phyloP scores from a whole-genome alignment of 768 basidiomycete species.

The Termitomyces bulborhizus region DNA sequence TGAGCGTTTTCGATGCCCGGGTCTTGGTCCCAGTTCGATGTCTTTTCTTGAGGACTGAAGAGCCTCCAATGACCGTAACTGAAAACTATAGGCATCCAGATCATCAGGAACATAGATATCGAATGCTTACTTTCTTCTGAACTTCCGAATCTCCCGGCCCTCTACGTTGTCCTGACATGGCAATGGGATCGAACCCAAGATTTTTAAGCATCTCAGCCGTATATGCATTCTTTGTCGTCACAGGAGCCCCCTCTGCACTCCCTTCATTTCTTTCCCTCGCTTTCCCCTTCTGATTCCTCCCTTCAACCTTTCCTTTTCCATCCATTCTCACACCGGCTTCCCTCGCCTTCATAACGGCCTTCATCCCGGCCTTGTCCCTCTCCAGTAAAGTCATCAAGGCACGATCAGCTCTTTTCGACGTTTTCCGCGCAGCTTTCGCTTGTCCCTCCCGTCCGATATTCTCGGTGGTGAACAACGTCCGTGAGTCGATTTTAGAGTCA shows the following conservation, averaged over 20 bases:
- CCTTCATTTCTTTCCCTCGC: conserved; percentile 10
- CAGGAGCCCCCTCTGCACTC: background rate
- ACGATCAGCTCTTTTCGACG: conserved; percentile 54
- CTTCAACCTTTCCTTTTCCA: conserved; percentile 11
- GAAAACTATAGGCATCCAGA: background rate
- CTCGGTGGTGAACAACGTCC: conserved; percentile 54
- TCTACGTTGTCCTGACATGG: conserved; percentile 43
- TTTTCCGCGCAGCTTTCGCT: conserved; percentile 62
- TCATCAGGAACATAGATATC: background rate
- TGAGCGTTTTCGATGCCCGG: conserved; percentile 59
- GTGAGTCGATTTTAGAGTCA: conserved; percentile 30
- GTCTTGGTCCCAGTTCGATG: conserved; percentile 55
- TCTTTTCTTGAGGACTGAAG: conserved; percentile 44
- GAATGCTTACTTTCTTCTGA: conserved; percentile 50
- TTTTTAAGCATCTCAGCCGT: conserved; percentile 61
- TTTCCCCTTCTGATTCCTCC: conserved; percentile 17
- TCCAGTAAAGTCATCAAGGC: conserved; percentile 54
- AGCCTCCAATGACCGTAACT: conserved; percentile 35
- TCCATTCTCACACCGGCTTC: conserved; percentile 26
- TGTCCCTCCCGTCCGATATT: conserved; percentile 76
- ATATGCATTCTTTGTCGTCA: conserved; percentile 43
- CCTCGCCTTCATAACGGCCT: conserved; percentile 54
- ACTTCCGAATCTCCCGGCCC: conserved; percentile 28
- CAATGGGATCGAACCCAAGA: conserved; percentile 76
- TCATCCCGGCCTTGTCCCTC: conserved; percentile 65